Evolutionary conservation across 1,284 basidiomycete species (phyloP), one percentile per base, ranked within the genome.

Genomic region (Trichosporon asahii): DNA sequence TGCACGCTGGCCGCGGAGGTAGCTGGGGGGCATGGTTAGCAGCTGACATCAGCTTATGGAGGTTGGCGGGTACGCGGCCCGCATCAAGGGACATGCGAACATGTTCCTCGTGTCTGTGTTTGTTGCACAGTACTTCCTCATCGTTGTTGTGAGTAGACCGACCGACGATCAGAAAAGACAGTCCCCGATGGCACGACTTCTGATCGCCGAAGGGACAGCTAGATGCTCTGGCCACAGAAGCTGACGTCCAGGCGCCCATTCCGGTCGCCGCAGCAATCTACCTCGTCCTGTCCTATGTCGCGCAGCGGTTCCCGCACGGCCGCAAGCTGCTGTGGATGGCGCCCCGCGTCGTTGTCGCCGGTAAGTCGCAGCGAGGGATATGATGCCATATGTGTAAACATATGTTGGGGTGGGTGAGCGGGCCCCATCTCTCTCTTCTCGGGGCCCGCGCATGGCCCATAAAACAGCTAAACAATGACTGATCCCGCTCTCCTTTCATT

Each of bases 221-320:
- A 15, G 8, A 11, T 14, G 25, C 11, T 60, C 5, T 27, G 8
- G 15, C 3, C 11, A 4, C 29, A 6, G 11, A 11, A 63, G 60
- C 66, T 67, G 33, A 70, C 46, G 1, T 25, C 44, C 64, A 82
- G 77, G 80, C 83, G 0, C 84, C 84, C 0, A 80, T 84, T 12
- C 76, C 83, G 25, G 80, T 83, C 73, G 77, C 83, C 3, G 83
- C 84, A 6, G 83, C 83, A 0, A 78, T 84, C 53, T 84, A 84
- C 72, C 75, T 83, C 57, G 75, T 79, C 6, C 74, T 84, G 12
- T 74, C 77, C 1, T 76, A 78, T 49, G 74, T 76, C 14, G 75
- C 80, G 35, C 74, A 75, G 37, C 68, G 72, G 12, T 77, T 74
- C 63, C 64, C 71, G 3, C 71, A 68, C n/a, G 74, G 76, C 1